These are phyloP conservation scores for Akebia trifoliata DNA, from an alignment of 164 flowering plant genomes.

Conservation along the genomic window DNA sequence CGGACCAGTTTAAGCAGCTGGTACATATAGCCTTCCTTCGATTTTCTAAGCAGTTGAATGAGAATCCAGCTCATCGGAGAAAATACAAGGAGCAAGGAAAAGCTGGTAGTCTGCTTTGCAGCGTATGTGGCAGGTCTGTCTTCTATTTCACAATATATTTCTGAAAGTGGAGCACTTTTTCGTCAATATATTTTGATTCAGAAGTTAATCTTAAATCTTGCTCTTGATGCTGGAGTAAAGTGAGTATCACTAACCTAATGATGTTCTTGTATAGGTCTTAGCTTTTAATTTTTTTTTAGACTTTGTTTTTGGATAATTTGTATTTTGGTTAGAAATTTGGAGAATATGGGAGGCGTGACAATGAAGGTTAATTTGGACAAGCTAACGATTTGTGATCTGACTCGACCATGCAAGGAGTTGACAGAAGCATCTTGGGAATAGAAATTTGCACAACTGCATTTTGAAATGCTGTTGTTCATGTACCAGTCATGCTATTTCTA, in stretches of 20 bases:
- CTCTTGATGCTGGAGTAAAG: constrained; percentile 16
- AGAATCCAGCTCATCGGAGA: constrained; percentile 42
- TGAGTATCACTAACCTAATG: constrained; percentile 13
- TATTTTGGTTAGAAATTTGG: too few species aligned
- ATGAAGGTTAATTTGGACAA: too few species aligned
- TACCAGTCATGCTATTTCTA: not conserved
- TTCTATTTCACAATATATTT: constrained; percentile 26
- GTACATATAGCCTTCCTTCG: constrained; percentile 51
- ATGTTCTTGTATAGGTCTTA: not conserved
- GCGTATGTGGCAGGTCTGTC: constrained; percentile 75
- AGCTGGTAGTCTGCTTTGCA: constrained; percentile 44
- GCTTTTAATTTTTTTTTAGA: constrained; percentile 3
- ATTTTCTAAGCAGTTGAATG: constrained; percentile 53
- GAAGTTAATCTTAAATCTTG: constrained; percentile 20
- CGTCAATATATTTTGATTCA: constrained; percentile 18
- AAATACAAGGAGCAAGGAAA: constrained; percentile 43
- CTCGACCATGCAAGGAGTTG: too few species aligned
- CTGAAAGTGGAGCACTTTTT: constrained; percentile 26
- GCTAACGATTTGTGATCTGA: too few species aligned
- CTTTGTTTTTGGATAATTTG: too few species aligned
- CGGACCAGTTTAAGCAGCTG: constrained; percentile 56
- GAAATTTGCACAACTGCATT: not conserved
- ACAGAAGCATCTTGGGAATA: too few species aligned
- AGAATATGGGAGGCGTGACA: too few species aligned
- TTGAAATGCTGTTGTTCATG: not conserved